Conservation (phyloP, 2,329 filamentous ascomycete species). For the Verticillium isaacii region DNA sequence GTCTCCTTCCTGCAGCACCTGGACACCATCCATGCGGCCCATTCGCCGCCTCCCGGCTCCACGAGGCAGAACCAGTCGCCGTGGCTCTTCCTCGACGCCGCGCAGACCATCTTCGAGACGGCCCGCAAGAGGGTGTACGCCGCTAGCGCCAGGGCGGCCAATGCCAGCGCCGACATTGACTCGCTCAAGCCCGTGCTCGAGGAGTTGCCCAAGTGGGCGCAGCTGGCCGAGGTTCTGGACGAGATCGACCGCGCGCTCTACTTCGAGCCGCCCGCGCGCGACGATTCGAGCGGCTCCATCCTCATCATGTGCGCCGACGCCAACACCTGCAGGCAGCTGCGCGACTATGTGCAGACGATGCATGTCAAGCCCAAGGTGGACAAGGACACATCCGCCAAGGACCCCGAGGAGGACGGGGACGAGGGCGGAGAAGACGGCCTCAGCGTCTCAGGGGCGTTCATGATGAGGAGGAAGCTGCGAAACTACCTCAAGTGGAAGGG, state of each 20-base stretch:
- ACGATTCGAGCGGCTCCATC: conserved; percentile 87
- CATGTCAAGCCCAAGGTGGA: conserved; percentile 58
- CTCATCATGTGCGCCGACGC: conserved; percentile 94
- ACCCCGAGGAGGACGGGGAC: conserved; percentile 21
- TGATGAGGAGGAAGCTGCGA: conserved; percentile 85
- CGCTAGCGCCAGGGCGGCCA: conserved; percentile 48
- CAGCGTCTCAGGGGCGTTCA: conserved; percentile 67
- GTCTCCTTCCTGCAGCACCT: conserved; percentile 90
- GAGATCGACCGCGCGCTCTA: conserved; percentile 92
- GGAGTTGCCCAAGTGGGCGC: conserved; percentile 89
- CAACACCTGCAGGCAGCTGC: conserved; percentile 78
- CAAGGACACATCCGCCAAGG: conserved; percentile 18
- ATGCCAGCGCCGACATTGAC: conserved; percentile 42
- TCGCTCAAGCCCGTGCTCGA: conserved; percentile 78
- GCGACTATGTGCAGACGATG: conserved; percentile 91
- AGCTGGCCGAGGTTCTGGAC: conserved; percentile 83
- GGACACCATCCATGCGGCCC: conserved; percentile 88
- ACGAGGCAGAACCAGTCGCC: conserved; percentile 86
- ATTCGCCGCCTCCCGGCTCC: conserved; percentile 82
- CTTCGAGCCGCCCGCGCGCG: conserved; percentile 69
- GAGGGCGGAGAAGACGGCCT: conserved; percentile 42
- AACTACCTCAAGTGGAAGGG: conserved; percentile 89
- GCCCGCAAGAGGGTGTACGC: conserved; percentile 85
- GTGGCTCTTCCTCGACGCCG: conserved; percentile 93
- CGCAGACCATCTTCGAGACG: conserved; percentile 88